Base-by-base conservation (phyloP, 2,329 filamentous ascomycete genomes). In the Alternaria sp. region DNA sequence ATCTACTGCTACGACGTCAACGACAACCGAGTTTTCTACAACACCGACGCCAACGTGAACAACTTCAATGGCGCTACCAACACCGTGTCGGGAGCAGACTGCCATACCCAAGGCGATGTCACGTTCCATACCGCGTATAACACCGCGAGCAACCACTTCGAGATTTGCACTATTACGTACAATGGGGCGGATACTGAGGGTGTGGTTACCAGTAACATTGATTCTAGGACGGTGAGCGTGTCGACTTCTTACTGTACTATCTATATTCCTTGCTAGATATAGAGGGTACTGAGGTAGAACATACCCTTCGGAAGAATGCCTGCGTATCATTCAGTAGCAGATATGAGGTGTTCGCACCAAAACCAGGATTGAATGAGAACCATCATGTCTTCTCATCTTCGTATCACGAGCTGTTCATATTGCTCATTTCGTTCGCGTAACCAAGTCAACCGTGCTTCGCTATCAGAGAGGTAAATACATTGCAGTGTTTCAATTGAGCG, bases 1-100 rank as follows among this genome's bases (percentile, higher is more conserved):
- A 3, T 41, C n/a, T 6, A 11, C 37, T 41, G 37, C 37, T 41
- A 41, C 37, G 37, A 41, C 9, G 37, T 41, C n/a, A 41, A 41
- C 37, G 6, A 41, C n/a, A 1, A 41, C 8, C 5, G 0, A 6
- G 9, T 41, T n/a, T 41, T 6, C 37, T 0, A 0, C n/a, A 11
- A 41, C 37, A 0, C 0, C 2, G 37, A 41, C 3, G 37, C 37
- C 37, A 3, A 41, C 3, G 9, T 11, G 37, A 3, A 10, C 1
- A 11, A 18, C 37, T 41, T 41, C n/a, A 6, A 41, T 3, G 37
- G 37, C 37, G 5, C 4, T 2, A 41, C 37, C 37, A 41, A 3
- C 2, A 41, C 15, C n/a, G 5, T 41, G 0, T 41, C 37, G 0
- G 37, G 0, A 41, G 37, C 2, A 3, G 37, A 41, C 2, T 41